phyloP scores from a whole-genome alignment of 164 flowering plant species.

The Aristolochia fimbriata region DNA sequence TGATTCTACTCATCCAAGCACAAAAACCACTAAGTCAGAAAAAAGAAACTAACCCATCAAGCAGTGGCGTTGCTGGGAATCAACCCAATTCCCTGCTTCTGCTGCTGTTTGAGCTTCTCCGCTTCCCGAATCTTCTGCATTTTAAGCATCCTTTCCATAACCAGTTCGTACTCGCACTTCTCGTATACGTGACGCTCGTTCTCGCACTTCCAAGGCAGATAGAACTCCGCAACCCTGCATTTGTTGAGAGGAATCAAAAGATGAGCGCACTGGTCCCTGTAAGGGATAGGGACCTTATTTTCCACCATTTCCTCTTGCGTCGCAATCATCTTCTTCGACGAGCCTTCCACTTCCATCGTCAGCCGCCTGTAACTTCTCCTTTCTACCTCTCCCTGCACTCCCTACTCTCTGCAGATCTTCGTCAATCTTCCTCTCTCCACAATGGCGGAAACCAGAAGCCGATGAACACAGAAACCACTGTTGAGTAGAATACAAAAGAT shows the following conservation, averaged over 20 bases:
- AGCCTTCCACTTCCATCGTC: slow-evolving; percentile 60
- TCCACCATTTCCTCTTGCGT: slow-evolving; percentile 87
- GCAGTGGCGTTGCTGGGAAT: slow-evolving; percentile 68
- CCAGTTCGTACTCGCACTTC: slow-evolving; percentile 97
- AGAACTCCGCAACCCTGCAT: slow-evolving; percentile 76
- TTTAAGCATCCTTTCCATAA: slow-evolving; percentile 88
- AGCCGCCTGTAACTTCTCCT: neutral
- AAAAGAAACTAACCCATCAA: slow-evolving; percentile 12
- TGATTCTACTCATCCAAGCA: neutral
- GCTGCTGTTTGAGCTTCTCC: slow-evolving; percentile 26
- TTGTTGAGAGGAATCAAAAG: slow-evolving; percentile 91
- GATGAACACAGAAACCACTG: too few species aligned
- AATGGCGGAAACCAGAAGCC: neutral
- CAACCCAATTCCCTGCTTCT: slow-evolving; percentile 50
- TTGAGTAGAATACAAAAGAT: too few species aligned
- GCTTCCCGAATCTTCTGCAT: slow-evolving; percentile 82
- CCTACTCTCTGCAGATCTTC: neutral
- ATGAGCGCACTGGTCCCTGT: slow-evolving; percentile 97
- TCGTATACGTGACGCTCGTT: slow-evolving; percentile 84
- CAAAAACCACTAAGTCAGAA: neutral
- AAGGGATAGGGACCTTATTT: slow-evolving; percentile 64
- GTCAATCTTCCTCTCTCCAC: slow-evolving; percentile 3
- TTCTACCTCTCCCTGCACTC: slow-evolving; percentile 2
- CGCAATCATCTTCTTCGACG: slow-evolving; percentile 99
- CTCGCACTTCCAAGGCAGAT: slow-evolving; percentile 97